Conservation (phyloP, 2,329 filamentous ascomycete species). For the Stachybotrys echinatus region DNA sequence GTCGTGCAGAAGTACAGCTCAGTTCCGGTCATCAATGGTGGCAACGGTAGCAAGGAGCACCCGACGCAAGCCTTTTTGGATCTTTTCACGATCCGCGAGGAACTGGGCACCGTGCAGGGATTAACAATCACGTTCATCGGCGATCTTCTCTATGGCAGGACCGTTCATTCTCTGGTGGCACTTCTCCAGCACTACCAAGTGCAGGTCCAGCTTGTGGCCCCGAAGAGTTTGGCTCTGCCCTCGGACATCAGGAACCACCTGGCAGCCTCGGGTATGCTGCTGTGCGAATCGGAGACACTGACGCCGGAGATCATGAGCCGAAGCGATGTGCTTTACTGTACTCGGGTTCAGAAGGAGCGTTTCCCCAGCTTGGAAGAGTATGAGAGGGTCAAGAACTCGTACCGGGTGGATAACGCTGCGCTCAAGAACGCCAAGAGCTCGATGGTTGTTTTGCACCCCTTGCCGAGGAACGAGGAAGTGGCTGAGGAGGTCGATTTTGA, state of each 20-base stretch:
- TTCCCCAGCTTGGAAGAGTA: slow-evolving; percentile 80
- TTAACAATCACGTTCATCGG: slow-evolving; percentile 94
- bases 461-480: slow-evolving; percentile 91
- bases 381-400: slow-evolving; percentile 80
- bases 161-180: slow-evolving; percentile 92
- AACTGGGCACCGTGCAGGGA: slow-evolving; percentile 90
- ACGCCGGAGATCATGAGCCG: slow-evolving; percentile 81
- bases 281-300: slow-evolving; percentile 69
- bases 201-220: slow-evolving; percentile 84
- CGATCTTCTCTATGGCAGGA: slow-evolving; percentile 87
- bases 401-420: slow-evolving; percentile 85
- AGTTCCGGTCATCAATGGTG: slow-evolving; percentile 93
- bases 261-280: slow-evolving; percentile 67
- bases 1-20: slow-evolving; percentile 81
- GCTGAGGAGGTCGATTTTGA: slow-evolving; percentile 96
- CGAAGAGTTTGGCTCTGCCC: slow-evolving; percentile 72
- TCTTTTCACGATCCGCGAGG: slow-evolving; percentile 96
- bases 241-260: slow-evolving; percentile 68
- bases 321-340: slow-evolving; percentile 95
- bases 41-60: slow-evolving; percentile 93
- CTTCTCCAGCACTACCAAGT: slow-evolving; percentile 95
- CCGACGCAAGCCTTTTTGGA: slow-evolving; percentile 97
- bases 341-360: slow-evolving; percentile 91
- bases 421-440: slow-evolving; percentile 86
- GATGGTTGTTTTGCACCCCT: slow-evolving; percentile 93